Conservation (phyloP, 495 filamentous ascomycete genomes). For the Tetracladium marchalianum region DNA sequence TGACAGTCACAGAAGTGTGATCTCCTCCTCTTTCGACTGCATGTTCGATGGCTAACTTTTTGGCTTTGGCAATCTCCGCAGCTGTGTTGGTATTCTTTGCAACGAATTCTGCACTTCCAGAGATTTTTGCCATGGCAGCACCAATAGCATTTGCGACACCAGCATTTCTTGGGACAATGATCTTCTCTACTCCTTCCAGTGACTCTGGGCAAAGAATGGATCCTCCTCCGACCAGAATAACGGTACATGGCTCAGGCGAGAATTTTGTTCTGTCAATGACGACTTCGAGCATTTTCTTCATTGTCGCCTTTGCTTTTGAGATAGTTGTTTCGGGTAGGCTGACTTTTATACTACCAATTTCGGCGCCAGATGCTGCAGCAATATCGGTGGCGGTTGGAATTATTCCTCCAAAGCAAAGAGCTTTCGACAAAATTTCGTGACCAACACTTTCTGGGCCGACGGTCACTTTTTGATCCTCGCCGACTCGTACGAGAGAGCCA, state of each 20-base stretch:
- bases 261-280: conserved; percentile 43
- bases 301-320: conserved; percentile 17
- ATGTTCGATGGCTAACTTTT: conserved; percentile 26
- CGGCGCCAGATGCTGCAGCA: conserved; percentile 24
- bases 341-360: conserved; percentile 24
- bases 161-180: conserved; percentile 28
- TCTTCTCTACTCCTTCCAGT: conserved; percentile 23
- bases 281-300: conserved; percentile 31
- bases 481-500: conserved; percentile 31
- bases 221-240: conserved; percentile 36
- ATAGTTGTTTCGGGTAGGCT: conserved; percentile 10
- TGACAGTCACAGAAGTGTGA: not conserved
- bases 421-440: conserved; percentile 26
- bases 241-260: conserved; percentile 33
- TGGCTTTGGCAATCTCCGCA: conserved; percentile 22
- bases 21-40: conserved; percentile 33
- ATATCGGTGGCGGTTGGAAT: conserved; percentile 41
- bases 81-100: too few relatives aligned
- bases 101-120: conserved; percentile 10
- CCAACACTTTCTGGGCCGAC: conserved; percentile 39
- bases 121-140: conserved; percentile 30
- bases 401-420: conserved; percentile 40
- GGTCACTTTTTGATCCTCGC: conserved; percentile 18
- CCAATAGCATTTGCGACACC: conserved; percentile 49
- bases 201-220: conserved; percentile 26